Percentiles rank a stretch among this genome's conserved stretches.
phyloP scores from a whole-genome alignment of 2,329 filamentous ascomycete genomes.

The Ascochyta viciae-villosae region DNA sequence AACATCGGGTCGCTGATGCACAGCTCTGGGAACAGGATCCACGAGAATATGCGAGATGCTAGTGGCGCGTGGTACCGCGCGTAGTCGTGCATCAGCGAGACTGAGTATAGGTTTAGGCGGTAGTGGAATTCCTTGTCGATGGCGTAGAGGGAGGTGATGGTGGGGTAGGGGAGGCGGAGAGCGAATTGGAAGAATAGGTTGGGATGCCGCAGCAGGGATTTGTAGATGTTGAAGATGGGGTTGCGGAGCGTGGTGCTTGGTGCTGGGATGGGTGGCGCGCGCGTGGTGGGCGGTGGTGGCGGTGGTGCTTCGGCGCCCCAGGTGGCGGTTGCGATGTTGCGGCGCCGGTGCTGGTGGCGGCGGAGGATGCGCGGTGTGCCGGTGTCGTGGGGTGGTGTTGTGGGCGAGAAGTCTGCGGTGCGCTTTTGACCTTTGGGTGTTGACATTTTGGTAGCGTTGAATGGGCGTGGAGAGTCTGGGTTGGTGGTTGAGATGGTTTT shows the following conservation, averaged over 20 bases:
- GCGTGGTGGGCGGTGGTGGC: neutral
- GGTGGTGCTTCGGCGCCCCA: slow-evolving; percentile 27
- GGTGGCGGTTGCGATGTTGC: slow-evolving; percentile 27
- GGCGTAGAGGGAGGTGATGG: slow-evolving; percentile 43
- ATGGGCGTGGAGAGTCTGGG: neutral
- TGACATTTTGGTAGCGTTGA: neutral
- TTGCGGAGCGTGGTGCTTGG: neutral
- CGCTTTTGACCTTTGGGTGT: slow-evolving; percentile 32
- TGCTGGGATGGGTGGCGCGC: neutral
- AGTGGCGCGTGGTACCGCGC: slow-evolving; percentile 62
- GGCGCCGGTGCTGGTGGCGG: slow-evolving; percentile 31
- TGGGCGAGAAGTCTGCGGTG: slow-evolving; percentile 16
- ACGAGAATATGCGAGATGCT: slow-evolving; percentile 66
- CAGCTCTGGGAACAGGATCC: slow-evolving; percentile 63
- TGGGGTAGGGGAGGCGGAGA: slow-evolving; percentile 30
- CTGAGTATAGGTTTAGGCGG: slow-evolving; percentile 59
- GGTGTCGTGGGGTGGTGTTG: neutral
- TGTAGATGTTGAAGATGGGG: slow-evolving; percentile 43
- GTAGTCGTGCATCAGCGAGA: slow-evolving; percentile 62
- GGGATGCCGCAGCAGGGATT: slow-evolving; percentile 43
- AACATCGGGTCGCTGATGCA: slow-evolving; percentile 67
- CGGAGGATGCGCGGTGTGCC: slow-evolving; percentile 25
- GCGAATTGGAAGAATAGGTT: slow-evolving; percentile 48
- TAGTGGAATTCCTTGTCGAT: slow-evolving; percentile 52
- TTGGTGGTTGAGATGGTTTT: neutral